Percentiles rank a stretch among this genome's conserved stretches.
Evolutionary conservation across 352 stramenopile genomes (phyloP).

Genomic region (Saprolegnia diclina): DNA sequence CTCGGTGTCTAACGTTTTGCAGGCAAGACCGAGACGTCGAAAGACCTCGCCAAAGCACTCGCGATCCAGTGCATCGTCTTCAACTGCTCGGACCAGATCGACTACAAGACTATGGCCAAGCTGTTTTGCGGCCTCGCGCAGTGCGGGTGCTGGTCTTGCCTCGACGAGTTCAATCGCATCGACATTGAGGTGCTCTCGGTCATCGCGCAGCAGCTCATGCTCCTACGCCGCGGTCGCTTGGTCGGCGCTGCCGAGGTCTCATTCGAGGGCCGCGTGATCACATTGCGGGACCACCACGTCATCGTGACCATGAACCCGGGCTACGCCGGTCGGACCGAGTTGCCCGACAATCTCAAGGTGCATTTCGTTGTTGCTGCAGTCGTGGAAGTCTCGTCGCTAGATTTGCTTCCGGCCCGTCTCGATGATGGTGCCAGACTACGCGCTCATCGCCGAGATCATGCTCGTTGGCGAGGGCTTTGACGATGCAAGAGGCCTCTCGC

Average conservation of each 20-base stretch:
- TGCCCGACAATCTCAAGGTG: constrained; percentile 81
- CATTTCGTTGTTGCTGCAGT: background rate
- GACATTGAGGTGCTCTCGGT: constrained; percentile 85
- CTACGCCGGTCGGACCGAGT: constrained; percentile 68
- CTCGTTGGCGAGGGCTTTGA: constrained; percentile 79
- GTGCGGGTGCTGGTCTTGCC: constrained; percentile 71
- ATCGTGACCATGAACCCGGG: constrained; percentile 88
- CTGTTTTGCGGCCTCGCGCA: constrained; percentile 81
- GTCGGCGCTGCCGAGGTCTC: constrained; percentile 34
- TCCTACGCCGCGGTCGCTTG: constrained; percentile 50
- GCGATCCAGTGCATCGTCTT: constrained; percentile 93
- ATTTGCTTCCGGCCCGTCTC: constrained; percentile 72
- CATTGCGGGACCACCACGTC: constrained; percentile 62
- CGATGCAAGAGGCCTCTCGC: constrained; percentile 48
- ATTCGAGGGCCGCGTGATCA: constrained; percentile 52
- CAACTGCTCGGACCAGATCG: constrained; percentile 95
- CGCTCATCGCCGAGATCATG: constrained; percentile 78
- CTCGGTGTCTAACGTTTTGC: background rate
- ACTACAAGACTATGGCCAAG: constrained; percentile 82
- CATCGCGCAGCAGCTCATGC: constrained; percentile 79
- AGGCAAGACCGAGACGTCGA: constrained; percentile 93
- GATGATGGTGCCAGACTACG: constrained; percentile 88
- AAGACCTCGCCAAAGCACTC: constrained; percentile 89
- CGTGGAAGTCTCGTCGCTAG: background rate
- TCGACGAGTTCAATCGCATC: constrained; percentile 90